These are phyloP conservation scores for Chrysochromulina parva DNA, from an alignment of 78 protist genomes.

Conservation along the genomic window DNA sequence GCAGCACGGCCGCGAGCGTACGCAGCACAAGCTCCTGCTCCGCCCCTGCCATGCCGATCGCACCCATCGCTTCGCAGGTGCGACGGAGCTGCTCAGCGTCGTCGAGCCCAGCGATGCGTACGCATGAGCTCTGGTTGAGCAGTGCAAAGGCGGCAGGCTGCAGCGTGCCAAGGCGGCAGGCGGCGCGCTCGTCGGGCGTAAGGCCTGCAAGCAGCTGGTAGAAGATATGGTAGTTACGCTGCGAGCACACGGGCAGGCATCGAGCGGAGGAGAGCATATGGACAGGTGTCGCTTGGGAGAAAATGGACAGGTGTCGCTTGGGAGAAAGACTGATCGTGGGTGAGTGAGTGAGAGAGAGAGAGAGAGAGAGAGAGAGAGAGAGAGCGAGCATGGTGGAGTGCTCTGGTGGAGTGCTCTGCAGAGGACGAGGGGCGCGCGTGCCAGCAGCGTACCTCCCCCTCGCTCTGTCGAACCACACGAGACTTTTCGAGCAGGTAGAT, in stretches of 20 bases:
- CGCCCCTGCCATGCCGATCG: slow-evolving; percentile 64
- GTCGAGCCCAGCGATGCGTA: slow-evolving; percentile 74
- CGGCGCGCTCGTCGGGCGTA: background rate
- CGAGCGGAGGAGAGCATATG: too few species aligned
- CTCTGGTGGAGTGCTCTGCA: too few species aligned
- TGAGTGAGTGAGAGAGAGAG: slow-evolving; percentile 64
- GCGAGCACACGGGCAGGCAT: too few species aligned
- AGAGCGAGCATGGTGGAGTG: too few species aligned
- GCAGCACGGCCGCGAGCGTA: slow-evolving; percentile 67
- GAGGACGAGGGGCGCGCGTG: too few species aligned
- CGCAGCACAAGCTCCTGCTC: slow-evolving; percentile 65
- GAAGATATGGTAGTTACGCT: slow-evolving; percentile 90
- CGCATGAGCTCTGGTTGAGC: background rate
- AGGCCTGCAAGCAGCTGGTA: slow-evolving; percentile 76
- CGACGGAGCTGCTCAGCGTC: slow-evolving; percentile 75
- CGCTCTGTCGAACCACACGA: slow-evolving; percentile 78
- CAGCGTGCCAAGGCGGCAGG: background rate
- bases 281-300: too few species aligned
- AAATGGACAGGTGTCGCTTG: background rate
- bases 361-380: too few species aligned
- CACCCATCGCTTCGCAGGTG: slow-evolving; percentile 73
- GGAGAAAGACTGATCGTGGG: slow-evolving; percentile 72
- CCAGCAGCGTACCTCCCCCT: background rate
- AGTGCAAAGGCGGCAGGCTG: background rate
- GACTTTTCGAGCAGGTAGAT: slow-evolving; percentile 80